These are phyloP conservation scores for Phytophthora agathidicida DNA, from an alignment of 352 stramenopile genomes.

Conservation along the genomic window DNA sequence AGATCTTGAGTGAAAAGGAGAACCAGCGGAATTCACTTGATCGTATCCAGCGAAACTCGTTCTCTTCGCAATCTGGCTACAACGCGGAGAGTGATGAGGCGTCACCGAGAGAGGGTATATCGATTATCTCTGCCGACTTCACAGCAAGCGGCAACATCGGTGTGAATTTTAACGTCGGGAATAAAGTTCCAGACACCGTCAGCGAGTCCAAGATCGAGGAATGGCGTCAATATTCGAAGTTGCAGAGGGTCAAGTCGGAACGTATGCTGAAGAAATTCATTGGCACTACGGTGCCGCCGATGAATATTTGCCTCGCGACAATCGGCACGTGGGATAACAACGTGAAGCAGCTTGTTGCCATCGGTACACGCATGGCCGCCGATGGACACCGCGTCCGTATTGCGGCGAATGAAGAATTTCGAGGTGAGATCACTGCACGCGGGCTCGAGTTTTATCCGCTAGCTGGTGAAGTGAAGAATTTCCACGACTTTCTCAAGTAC, in stretches of 20 bases:
- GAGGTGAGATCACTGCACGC: slow-evolving; percentile 48
- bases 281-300: slow-evolving; percentile 23
- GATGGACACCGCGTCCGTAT: slow-evolving; percentile 87
- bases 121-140: slow-evolving; percentile 26
- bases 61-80: slow-evolving; percentile 9
- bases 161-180: slow-evolving; percentile 32
- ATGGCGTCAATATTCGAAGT: slow-evolving; percentile 30
- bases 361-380: slow-evolving; percentile 61
- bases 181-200: slow-evolving; percentile 22
- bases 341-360: slow-evolving; percentile 58
- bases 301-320: slow-evolving; percentile 55
- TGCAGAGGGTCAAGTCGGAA: slow-evolving; percentile 33
- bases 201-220: slow-evolving; percentile 22
- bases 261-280: slow-evolving; percentile 24
- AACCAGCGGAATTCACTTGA: slow-evolving; percentile 15
- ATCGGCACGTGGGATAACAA: slow-evolving; percentile 60
- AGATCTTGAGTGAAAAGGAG: slow-evolving; percentile 31
- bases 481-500: slow-evolving; percentile 46
- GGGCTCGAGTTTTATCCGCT: slow-evolving; percentile 63
- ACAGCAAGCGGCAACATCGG: slow-evolving; percentile 33
- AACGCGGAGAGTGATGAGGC: slow-evolving; percentile 24
- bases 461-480: slow-evolving; percentile 30
- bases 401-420: slow-evolving; percentile 71
- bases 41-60: slow-evolving; percentile 22
- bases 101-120: slow-evolving; percentile 17